Conservation (phyloP, 1,139 yeast genomes). For the Zygosaccharomyces sapae region DNA sequence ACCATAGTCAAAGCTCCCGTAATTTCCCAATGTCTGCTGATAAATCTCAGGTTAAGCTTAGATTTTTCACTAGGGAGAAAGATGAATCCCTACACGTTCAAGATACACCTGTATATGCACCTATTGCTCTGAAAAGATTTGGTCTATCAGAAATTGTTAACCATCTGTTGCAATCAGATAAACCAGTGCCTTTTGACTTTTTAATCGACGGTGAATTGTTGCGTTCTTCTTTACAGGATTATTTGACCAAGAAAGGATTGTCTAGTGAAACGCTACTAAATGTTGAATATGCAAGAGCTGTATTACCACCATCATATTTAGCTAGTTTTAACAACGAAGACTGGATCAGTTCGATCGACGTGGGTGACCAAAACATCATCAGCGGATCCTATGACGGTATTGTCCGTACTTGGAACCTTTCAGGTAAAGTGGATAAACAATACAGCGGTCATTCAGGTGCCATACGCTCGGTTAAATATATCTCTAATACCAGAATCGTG, state of each 20-base stretch:
- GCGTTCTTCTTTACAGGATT: constrained; percentile 74
- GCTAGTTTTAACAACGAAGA: constrained; percentile 90
- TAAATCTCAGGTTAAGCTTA: constrained; percentile 61
- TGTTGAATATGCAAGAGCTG: constrained; percentile 86
- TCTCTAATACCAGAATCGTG: constrained; percentile 68
- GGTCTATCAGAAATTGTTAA: constrained; percentile 95
- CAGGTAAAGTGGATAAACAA: constrained; percentile 81
- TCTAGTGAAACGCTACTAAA: constrained; percentile 77
- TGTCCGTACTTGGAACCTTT: constrained; percentile 79
- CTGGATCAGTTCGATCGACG: constrained; percentile 79
- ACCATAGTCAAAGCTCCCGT: not conserved
- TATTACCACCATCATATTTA: constrained; percentile 86
- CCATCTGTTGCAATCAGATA: constrained; percentile 62
- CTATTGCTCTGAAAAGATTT: constrained; percentile 77
- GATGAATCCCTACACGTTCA: constrained; percentile 67
- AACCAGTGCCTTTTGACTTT: constrained; percentile 87
- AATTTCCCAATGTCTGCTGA: constrained; percentile 31
- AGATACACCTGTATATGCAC: constrained; percentile 85
- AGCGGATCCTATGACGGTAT: constrained; percentile 95
- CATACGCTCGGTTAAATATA: constrained; percentile 75
- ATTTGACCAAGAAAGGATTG: constrained; percentile 68
- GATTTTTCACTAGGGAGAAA: constrained; percentile 80
- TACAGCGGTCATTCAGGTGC: constrained; percentile 86
- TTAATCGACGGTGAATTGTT: constrained; percentile 78
- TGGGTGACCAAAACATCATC: constrained; percentile 45